phyloP scores from a whole-genome alignment of 2,329 filamentous ascomycete genomes.

The Teratosphaeria pseudoeucalypti region DNA sequence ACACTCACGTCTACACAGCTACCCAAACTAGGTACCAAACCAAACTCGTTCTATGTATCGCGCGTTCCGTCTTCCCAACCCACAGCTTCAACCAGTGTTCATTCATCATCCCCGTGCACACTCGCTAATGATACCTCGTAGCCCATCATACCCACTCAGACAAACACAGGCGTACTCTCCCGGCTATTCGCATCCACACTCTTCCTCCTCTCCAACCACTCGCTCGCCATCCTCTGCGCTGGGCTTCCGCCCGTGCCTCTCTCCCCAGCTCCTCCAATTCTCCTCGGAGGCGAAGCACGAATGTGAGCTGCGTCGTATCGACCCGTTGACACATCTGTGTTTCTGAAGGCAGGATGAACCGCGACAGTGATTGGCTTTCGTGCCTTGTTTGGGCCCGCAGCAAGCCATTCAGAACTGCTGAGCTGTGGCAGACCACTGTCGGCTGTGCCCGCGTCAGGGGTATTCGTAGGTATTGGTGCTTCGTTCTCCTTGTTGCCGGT shows the following conservation, averaged over 20 bases:
- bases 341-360: slow-evolving; percentile 7
- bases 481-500: slow-evolving; percentile 14
- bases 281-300: background rate
- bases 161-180: slow-evolving; percentile 13
- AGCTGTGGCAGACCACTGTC: slow-evolving; percentile 12
- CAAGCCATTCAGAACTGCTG: slow-evolving; percentile 24
- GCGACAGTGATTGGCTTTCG: slow-evolving; percentile 1
- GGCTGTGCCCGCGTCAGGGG: background rate
- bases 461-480: slow-evolving; percentile 1
- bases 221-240: slow-evolving; percentile 19
- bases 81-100: background rate
- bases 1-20: background rate
- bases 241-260: slow-evolving; percentile 5
- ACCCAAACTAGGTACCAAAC: background rate
- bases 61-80: background rate
- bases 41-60: background rate
- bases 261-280: background rate
- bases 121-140: background rate
- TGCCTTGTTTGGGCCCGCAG: slow-evolving; percentile 10
- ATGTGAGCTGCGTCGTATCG: background rate
- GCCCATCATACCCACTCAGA: slow-evolving; percentile 8
- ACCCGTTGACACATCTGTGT: slow-evolving; percentile 3
- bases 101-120: background rate
- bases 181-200: slow-evolving; percentile 3
- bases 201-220: slow-evolving; percentile 18